Base-by-base conservation (phyloP, 2,329 filamentous ascomycete genomes). In the Trichoderma sp. region DNA sequence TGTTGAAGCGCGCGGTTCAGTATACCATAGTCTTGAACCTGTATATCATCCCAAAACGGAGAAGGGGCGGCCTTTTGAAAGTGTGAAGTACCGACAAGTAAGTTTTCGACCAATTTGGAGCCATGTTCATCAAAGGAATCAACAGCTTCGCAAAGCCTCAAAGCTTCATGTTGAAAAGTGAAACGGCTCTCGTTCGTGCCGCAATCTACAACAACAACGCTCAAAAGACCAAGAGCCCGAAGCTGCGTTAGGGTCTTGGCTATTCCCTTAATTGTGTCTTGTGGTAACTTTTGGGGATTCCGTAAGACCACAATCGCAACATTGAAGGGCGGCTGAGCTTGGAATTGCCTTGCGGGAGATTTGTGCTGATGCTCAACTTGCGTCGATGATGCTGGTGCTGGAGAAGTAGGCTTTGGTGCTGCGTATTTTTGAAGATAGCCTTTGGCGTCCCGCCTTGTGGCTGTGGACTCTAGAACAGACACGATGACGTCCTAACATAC, bases 371-470 rank as follows among this genome's bases (percentile, higher is more conserved):
- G 77, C 70, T 83, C 77, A 56, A 81, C 75, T 65, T 81, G 81
- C 64, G 81, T 77, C 68, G 73, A 75, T 68, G 73, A 75, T 70
- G 68, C 66, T 67, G 71, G 72, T 74, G 68, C 59, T 53, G 73
- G 35, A 16, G 76, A 72, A 70, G 76, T 73, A 55, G 72, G 71
- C 6, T 47, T 57, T 31, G 68, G 49, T n/a, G 47, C 27, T 27
- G 69, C 59, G 78, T 97, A 97, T 71, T 93, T 94, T 74, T 96
- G 91, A 19, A 99, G 86, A 77, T 97, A 99, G 47, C 92, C 90
- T 79, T 92, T 94, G 59, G 94, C 94, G 82, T 99, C 96, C 75
- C 96, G 89, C 80, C 94, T 97, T 0, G 95, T 97, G 6, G 94
- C 92, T 13, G 94, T 93, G 21, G 94, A 93, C 75, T 92, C 93